These are phyloP conservation scores for Hypericum androsaemum DNA, from an alignment of 345 rosid genomes.

Conservation along the genomic window DNA sequence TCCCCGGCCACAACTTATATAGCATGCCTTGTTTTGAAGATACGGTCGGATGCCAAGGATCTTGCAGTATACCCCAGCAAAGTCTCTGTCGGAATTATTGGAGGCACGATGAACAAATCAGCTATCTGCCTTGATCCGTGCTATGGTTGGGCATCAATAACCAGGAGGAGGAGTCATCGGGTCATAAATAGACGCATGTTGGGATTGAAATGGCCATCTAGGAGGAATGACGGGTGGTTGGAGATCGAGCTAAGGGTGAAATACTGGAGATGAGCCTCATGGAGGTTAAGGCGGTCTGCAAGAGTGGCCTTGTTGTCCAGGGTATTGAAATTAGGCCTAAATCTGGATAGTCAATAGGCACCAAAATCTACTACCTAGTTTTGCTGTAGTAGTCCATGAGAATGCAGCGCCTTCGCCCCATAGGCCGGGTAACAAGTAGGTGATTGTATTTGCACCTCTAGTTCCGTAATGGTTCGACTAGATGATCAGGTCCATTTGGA, in stretches of 20 bases:
- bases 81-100: neutral
- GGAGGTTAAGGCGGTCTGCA: neutral
- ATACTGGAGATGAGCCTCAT: neutral
- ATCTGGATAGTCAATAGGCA: no score
- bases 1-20: neutral
- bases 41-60: neutral
- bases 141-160: no score
- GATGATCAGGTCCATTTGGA: no score
- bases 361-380: no score
- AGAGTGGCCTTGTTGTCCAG: neutral
- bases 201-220: neutral
- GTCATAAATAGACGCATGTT: neutral
- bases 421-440: no score
- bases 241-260: neutral
- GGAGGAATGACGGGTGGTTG: conserved; percentile 1
- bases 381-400: no score
- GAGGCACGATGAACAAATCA: neutral
- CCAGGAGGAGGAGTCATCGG: no score
- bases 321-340: conserved; percentile 2
- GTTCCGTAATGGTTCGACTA: no score
- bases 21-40: neutral
- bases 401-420: no score
- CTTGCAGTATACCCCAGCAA: neutral
- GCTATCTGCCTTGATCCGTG: neutral
- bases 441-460: no score